Conservation (phyloP, 75 land plant genomes). For the Gnetum montanum region DNA sequence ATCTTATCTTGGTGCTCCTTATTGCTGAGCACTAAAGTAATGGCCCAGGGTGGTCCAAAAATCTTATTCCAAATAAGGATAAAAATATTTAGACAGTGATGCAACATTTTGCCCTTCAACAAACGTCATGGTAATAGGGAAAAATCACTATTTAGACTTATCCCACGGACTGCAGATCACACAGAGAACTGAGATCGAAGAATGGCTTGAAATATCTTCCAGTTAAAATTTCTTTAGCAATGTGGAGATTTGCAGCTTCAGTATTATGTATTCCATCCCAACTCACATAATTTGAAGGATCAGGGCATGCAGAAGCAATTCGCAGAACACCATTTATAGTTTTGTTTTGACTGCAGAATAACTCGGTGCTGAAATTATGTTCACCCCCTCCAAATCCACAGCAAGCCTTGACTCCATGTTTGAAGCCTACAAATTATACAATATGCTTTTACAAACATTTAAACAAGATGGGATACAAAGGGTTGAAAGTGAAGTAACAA, state of each 20-base stretch:
- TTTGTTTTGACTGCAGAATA: conserved; percentile 45
- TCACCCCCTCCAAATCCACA: conserved; percentile 70
- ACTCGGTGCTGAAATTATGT: conserved; percentile 39
- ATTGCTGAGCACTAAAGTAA: too few species aligned
- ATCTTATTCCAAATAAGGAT: too few species aligned
- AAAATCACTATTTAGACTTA: too few species aligned
- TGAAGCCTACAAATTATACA: conserved; percentile 32
- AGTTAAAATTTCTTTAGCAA: conserved; percentile 44
- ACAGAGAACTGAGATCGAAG: conserved; percentile 38
- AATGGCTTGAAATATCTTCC: conserved; percentile 56
- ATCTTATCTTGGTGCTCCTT: too few species aligned
- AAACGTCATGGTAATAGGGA: too few species aligned
- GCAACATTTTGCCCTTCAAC: too few species aligned
- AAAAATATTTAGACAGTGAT: too few species aligned
- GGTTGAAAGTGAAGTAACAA: neutral
- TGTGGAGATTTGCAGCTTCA: conserved; percentile 50
- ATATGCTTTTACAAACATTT: neutral
- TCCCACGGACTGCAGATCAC: conserved; percentile 40
- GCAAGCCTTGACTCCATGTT: conserved; percentile 58
- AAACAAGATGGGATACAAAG: neutral
- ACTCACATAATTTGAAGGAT: conserved; percentile 64
- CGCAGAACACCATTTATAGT: conserved; percentile 25
- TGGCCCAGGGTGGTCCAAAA: too few species aligned
- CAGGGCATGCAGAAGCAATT: conserved; percentile 43
- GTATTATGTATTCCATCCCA: conserved; percentile 93